Conservation (phyloP, 495 filamentous ascomycete genomes). For the Talaromyces adpressus region DNA sequence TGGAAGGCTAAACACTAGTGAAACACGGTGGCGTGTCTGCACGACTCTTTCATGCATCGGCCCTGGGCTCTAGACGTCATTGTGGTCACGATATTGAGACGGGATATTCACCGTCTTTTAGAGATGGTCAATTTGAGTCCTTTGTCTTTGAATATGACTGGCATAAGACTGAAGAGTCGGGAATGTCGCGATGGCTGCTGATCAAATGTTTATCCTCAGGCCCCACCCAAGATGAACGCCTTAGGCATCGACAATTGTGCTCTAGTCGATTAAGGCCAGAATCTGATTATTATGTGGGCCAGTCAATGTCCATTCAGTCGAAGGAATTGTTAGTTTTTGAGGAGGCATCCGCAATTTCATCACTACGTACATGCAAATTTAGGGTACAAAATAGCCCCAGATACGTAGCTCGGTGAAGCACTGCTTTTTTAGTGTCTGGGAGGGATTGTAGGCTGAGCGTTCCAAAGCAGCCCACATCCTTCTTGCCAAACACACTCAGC, state of each 20-base stretch:
- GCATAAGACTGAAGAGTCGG: background rate
- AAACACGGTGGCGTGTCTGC: constrained; percentile 5
- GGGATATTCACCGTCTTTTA: background rate
- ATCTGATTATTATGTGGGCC: too few relatives aligned
- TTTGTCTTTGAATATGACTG: background rate
- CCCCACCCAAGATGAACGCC: background rate
- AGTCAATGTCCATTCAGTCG: too few relatives aligned
- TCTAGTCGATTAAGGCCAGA: too few relatives aligned
- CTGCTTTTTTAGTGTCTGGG: too few relatives aligned
- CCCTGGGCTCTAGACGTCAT: background rate
- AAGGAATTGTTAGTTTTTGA: too few relatives aligned
- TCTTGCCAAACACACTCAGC: too few relatives aligned
- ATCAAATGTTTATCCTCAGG: background rate
- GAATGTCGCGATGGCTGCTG: background rate
- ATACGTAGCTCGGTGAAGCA: too few relatives aligned
- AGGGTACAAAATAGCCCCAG: too few relatives aligned
- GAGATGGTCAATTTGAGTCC: background rate
- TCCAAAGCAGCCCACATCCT: too few relatives aligned
- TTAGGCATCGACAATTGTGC: background rate
- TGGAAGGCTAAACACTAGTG: constrained; percentile 5
- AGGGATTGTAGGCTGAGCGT: too few relatives aligned
- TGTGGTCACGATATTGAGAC: background rate
- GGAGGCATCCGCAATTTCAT: too few relatives aligned
- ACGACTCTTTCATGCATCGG: background rate
- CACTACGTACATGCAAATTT: too few relatives aligned